phyloP scores from a whole-genome alignment of 768 basidiomycete species.

The Boletus speciosus region DNA sequence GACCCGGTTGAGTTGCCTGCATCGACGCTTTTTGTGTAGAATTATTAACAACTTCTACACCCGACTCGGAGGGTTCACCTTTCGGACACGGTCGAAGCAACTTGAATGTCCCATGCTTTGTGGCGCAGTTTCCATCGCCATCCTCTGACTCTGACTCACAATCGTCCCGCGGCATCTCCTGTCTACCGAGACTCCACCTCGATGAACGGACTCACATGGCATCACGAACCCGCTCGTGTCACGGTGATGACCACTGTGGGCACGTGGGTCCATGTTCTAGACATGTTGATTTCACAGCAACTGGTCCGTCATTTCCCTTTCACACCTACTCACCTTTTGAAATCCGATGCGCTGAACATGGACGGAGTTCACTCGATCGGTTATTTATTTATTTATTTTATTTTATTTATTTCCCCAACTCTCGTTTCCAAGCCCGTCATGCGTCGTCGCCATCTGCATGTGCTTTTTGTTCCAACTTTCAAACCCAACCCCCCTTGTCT shows the following conservation, averaged over 20 bases:
- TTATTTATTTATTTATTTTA: no score
- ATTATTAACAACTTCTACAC: background rate
- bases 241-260: background rate
- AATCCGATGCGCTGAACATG: no score
- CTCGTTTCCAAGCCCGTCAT: no score
- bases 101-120: background rate
- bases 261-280: background rate
- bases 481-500: no score
- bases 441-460: no score
- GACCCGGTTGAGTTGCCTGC: background rate
- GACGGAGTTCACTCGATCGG: no score
- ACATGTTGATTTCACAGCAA: background rate
- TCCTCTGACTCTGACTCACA: background rate
- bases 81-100: background rate
- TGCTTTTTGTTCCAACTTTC: no score
- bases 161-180: conserved; percentile 8
- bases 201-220: background rate
- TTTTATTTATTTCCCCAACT: no score
- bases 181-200: conserved; percentile 5
- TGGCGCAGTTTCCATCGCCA: conserved; percentile 6
- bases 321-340: no score
- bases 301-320: no score
- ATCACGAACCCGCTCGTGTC: conserved; percentile 4
- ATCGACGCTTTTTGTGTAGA: background rate
- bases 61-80: background rate